Percentiles rank a stretch among this genome's conserved stretches.
phyloP scores from a whole-genome alignment of 805 yeast species.

The Saccharomyces cerevisiae region DNA sequence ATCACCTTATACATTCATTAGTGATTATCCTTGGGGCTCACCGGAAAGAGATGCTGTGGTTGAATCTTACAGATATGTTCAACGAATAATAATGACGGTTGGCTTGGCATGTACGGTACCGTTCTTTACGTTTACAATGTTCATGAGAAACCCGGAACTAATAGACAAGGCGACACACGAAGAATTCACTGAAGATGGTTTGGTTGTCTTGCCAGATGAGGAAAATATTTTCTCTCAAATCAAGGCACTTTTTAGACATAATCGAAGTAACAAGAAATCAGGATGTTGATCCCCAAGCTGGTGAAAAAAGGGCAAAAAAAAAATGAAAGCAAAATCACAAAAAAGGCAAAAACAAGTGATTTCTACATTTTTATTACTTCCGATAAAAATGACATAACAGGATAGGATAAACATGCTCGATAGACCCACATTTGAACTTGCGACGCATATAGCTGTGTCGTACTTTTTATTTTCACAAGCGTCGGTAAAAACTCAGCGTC shows the following conservation, averaged over 20 bases:
- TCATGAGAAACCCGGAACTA: conserved; percentile 41
- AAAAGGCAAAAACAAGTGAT: no score
- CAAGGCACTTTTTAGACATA: background rate
- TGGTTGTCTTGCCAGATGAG: background rate
- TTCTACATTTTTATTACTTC: no score
- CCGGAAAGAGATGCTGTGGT: conserved; percentile 46
- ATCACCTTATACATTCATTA: conserved; percentile 42
- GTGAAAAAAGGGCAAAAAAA: no score
- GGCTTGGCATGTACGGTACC: conserved; percentile 36
- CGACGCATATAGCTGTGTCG: no score
- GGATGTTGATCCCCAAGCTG: background rate
- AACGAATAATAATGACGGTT: conserved; percentile 43
- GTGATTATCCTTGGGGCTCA: conserved; percentile 46
- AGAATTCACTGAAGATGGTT: background rate
- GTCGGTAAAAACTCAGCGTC: no score
- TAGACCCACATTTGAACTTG: no score
- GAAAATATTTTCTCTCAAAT: background rate
- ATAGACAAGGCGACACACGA: background rate
- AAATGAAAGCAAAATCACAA: no score
- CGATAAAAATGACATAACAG: no score
- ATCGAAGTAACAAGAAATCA: background rate
- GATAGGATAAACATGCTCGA: no score
- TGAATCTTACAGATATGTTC: conserved; percentile 45
- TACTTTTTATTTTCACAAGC: no score
- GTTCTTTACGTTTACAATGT: conserved; percentile 37